Evolutionary conservation across 2,329 filamentous ascomycete genomes (phyloP), one percentile per base, ranked within the genome.

Genomic region (Diplodia mutila): DNA sequence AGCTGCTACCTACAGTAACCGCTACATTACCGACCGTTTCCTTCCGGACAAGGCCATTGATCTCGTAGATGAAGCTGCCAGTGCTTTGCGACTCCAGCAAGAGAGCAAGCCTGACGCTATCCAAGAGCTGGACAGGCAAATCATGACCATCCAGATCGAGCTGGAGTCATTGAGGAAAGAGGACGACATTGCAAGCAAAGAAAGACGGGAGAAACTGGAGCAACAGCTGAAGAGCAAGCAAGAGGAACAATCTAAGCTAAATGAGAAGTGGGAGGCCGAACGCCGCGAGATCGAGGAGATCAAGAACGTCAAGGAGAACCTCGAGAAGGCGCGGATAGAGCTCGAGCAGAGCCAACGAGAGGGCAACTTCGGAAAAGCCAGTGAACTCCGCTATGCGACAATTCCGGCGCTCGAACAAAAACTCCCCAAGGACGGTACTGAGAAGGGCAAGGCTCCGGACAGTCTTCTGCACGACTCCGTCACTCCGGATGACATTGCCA

Each of bases 81-180:
- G 92, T 69, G 93, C 93, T 25, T 83, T 98, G 11, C 89, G 96
- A 53, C 81, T 98, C 37, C 94, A 98, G 75, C 95, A 98, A 79
- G 95, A 99, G 79, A 97, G 93, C 73, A 98, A 97, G 73, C 95
- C 95, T 0, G 95, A 98, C 72, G 89, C 94, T 9, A 97, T 99
- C 39, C 92, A 96, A 81, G 89, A 91, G 61, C 87, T 98, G 1
- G 94, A 98, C 74, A 91, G 96, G 69, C 92, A 94, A 74, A 97
- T 98, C 69, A 96, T 97, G 88, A 98, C 94, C 0, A 93, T 98
- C 16, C 94, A 97, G 76, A 98, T 99, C 70, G 94, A 99, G 77
- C 85, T 98, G 0, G 95, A 98, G 77, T 97, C 93, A 69, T 81
- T 99, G 51, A 88, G 94, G 61, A 98, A 98, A 74, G 95, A 99